phyloP scores from a whole-genome alignment of 768 basidiomycete genomes.

The Rhizopogon salebrosus region DNA sequence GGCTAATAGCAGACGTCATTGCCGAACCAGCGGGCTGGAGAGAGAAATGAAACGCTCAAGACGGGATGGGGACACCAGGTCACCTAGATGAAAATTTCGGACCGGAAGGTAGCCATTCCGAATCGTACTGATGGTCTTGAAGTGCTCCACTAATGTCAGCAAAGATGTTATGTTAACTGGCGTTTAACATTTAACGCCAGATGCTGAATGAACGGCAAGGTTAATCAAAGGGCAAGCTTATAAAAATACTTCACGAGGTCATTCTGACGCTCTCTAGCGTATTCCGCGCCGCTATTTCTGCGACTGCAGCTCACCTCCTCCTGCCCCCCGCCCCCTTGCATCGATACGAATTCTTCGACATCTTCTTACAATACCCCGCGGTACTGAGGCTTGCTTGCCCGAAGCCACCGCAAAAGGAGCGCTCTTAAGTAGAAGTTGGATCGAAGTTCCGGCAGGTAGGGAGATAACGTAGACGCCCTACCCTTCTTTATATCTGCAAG shows the following conservation, averaged over 20 bases:
- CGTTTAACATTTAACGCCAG: not conserved
- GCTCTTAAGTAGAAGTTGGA: not conserved
- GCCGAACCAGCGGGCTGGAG: not conserved
- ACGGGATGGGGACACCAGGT: no score
- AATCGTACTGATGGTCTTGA: not conserved
- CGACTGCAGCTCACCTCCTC: not conserved
- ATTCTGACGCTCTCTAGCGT: not conserved
- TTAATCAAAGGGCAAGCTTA: not conserved
- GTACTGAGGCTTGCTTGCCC: not conserved
- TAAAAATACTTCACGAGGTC: not conserved
- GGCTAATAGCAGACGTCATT: not conserved
- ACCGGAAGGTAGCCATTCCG: not conserved
- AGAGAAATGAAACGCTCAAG: not conserved
- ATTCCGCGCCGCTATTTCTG: not conserved
- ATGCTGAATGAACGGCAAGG: not conserved
- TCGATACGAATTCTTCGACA: no score
- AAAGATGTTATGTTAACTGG: not conserved
- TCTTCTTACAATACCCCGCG: not conserved
- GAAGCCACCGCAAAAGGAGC: not conserved
- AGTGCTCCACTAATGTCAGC: not conserved
- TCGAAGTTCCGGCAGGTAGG: not conserved
- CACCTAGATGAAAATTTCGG: not conserved
- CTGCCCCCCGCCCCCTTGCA: no score
- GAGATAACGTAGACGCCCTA: not conserved
- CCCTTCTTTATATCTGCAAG: not conserved